phyloP scores from a whole-genome alignment of 192 early-diverging fungal species.

The Rhizoclosmatium globosum region DNA sequence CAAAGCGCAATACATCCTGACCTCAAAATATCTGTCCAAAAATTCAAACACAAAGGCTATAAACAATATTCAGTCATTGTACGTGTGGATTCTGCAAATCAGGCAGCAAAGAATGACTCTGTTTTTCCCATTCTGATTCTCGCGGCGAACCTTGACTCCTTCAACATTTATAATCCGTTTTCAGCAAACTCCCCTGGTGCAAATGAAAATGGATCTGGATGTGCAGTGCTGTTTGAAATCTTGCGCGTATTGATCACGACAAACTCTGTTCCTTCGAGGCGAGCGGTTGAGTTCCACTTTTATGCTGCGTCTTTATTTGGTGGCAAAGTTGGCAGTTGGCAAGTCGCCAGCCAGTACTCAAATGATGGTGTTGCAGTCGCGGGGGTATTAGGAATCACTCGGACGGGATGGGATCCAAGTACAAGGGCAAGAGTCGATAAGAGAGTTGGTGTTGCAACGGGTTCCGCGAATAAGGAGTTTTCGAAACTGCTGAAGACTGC shows the following conservation, averaged over 20 bases:
- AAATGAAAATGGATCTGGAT: constrained; percentile 42
- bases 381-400: neutral
- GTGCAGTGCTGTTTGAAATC: constrained; percentile 62
- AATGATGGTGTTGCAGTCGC: neutral
- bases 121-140: neutral
- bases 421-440: neutral
- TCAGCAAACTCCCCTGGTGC: constrained; percentile 27
- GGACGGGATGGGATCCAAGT: constrained; percentile 23
- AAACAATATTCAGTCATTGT: constrained; percentile 14
- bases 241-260: constrained; percentile 70
- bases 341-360: constrained; percentile 2
- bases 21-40: neutral
- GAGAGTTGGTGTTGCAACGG: constrained; percentile 12
- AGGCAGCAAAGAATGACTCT: neutral
- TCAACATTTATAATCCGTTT: constrained; percentile 26
- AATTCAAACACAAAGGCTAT: neutral
- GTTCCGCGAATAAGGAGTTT: neutral
- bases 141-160: constrained; percentile 10
- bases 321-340: neutral
- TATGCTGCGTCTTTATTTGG: neutral
- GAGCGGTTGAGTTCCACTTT: constrained; percentile 88
- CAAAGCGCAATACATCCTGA: neutral
- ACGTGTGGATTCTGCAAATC: neutral
- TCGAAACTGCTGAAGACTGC: neutral
- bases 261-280: constrained; percentile 65